Percentiles rank a stretch among this genome's conserved stretches.
Conservation (phyloP, 495 filamentous ascomycete species). For the Pseudotulostoma volvatum region DNA sequence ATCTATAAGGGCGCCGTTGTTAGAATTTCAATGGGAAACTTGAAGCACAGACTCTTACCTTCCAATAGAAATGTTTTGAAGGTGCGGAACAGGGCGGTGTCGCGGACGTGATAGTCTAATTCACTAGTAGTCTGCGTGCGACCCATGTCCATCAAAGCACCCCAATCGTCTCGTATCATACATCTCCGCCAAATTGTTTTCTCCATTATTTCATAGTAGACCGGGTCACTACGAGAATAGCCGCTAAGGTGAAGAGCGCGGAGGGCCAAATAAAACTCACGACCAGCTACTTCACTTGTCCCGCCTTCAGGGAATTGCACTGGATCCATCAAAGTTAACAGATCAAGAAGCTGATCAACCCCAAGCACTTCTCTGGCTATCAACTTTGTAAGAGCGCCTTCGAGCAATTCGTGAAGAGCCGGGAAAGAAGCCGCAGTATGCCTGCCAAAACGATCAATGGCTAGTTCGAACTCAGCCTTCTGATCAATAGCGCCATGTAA, state of each 20-base stretch:
- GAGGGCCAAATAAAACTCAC: constrained; percentile 57
- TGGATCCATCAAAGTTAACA: constrained; percentile 56
- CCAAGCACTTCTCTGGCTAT: constrained; percentile 51
- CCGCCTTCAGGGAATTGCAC: constrained; percentile 11
- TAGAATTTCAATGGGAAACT: constrained; percentile 4
- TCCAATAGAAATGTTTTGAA: constrained; percentile 17
- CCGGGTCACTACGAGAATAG: constrained; percentile 29
- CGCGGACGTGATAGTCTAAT: constrained; percentile 9
- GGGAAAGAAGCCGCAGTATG: constrained; percentile 40
- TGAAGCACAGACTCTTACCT: constrained; percentile 8
- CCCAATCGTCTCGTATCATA: constrained; percentile 65
- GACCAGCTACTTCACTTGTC: constrained; percentile 23
- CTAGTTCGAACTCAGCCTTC: constrained; percentile 56
- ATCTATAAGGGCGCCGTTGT: constrained; percentile 11
- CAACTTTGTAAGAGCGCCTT: constrained; percentile 45
- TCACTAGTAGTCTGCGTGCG: constrained; percentile 14
- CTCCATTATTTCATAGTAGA: constrained; percentile 38
- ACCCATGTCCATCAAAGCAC: constrained; percentile 23
- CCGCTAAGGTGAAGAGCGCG: constrained; percentile 43
- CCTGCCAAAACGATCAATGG: constrained; percentile 47
- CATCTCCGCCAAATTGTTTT: constrained; percentile 74
- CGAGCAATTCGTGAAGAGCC: constrained; percentile 46
- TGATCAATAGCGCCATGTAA: constrained; percentile 57
- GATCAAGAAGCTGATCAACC: constrained; percentile 53
- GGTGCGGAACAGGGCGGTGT: constrained; percentile 20